These are phyloP conservation scores for Tuber magnatum DNA, from an alignment of 495 filamentous ascomycete genomes.

Conservation along the genomic window DNA sequence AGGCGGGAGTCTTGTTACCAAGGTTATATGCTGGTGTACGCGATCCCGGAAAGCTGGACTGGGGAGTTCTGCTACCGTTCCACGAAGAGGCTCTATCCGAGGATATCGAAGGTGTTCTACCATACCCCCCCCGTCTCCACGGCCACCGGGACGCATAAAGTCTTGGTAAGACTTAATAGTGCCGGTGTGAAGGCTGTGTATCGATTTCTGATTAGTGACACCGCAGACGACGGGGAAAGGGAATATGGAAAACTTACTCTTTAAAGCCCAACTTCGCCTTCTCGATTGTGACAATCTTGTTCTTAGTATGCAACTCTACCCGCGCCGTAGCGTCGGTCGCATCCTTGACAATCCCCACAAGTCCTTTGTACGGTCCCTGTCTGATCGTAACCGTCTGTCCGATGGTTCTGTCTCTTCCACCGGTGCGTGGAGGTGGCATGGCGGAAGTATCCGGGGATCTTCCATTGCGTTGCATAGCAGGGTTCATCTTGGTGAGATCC, in stretches of 20 bases:
- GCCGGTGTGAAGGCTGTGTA: conserved; percentile 52
- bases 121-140: conserved; percentile 48
- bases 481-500: conserved; percentile 89
- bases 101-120: conserved; percentile 34
- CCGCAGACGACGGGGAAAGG: not conserved
- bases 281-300: conserved; percentile 72
- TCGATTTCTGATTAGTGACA: conserved; percentile 13
- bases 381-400: conserved; percentile 83
- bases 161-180: conserved; percentile 60
- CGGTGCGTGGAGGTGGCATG: conserved; percentile 57
- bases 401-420: conserved; percentile 77
- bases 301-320: conserved; percentile 87
- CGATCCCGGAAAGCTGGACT: conserved; percentile 33
- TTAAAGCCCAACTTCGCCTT: conserved; percentile 72
- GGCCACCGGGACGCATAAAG: conserved; percentile 53
- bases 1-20: conserved; percentile 51
- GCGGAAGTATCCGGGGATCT: conserved; percentile 44
- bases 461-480: conserved; percentile 63
- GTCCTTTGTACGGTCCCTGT: conserved; percentile 79
- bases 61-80: conserved; percentile 37
- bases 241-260: conserved; percentile 52
- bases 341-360: conserved; percentile 92
- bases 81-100: conserved; percentile 12
- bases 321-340: conserved; percentile 74
- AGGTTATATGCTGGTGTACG: conserved; percentile 41